phyloP scores from a whole-genome alignment of 2,329 filamentous ascomycete species.

The Phyllosticta capitalensis region DNA sequence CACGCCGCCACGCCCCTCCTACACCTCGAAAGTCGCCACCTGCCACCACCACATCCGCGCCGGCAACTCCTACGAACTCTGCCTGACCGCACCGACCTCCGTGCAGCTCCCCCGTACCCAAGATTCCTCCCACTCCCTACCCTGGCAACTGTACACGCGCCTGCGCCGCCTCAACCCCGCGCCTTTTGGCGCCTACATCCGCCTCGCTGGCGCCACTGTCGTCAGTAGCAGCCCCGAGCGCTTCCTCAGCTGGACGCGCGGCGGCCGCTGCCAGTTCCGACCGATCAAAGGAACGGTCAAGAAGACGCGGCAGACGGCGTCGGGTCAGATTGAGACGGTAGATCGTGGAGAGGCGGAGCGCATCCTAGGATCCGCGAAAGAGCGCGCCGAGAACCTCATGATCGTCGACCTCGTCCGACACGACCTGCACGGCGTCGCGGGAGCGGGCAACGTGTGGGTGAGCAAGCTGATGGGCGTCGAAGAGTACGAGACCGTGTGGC shows the following conservation, averaged over 20 bases:
- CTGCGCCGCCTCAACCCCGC: conserved; percentile 67
- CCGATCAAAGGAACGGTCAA: conserved; percentile 97
- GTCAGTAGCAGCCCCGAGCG: conserved; percentile 82
- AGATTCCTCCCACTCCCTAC: conserved; percentile 22
- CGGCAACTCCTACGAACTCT: conserved; percentile 79
- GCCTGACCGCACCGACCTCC: conserved; percentile 65
- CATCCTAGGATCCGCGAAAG: conserved; percentile 72
- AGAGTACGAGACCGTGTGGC: conserved; percentile 83
- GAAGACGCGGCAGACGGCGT: conserved; percentile 41
- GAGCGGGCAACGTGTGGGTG: conserved; percentile 62
- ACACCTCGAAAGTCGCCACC: conserved; percentile 13
- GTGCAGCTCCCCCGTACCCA: conserved; percentile 39
- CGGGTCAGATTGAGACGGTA: conserved; percentile 35
- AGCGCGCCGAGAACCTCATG: conserved; percentile 94
- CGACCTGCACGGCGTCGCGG: conserved; percentile 78
- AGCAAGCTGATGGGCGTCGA: conserved; percentile 76
- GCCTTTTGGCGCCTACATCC: conserved; percentile 75
- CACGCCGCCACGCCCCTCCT: neutral
- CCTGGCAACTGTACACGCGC: conserved; percentile 62
- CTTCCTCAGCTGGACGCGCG: conserved; percentile 61
- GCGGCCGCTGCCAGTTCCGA: conserved; percentile 63
- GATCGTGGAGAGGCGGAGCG: conserved; percentile 63
- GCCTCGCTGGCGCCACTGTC: conserved; percentile 54
- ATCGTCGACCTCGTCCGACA: conserved; percentile 95
- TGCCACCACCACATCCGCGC: conserved; percentile 65